phyloP scores from a whole-genome alignment of 2,329 filamentous ascomycete species.

The Fusarium brevicatenulatum region DNA sequence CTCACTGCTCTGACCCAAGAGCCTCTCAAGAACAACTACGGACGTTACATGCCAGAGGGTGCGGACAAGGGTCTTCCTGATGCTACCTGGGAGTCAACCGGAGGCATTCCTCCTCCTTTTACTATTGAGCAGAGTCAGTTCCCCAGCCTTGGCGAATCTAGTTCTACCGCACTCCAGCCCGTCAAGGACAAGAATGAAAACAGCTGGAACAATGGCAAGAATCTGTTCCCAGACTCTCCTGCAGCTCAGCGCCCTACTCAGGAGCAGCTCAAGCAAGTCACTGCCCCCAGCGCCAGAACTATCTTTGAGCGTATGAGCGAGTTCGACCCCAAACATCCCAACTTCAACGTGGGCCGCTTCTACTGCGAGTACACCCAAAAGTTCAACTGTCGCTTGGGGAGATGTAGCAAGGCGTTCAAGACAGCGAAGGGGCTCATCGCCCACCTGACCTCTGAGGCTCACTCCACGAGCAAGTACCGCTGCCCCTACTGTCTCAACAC shows the following conservation, averaged over 20 bases:
- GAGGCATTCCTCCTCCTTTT: slow-evolving; percentile 7
- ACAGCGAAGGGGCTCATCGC: slow-evolving; percentile 45
- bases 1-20: slow-evolving; percentile 44
- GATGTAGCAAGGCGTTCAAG: slow-evolving; percentile 61
- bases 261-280: slow-evolving; percentile 30
- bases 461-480: slow-evolving; percentile 48
- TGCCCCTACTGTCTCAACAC: slow-evolving; percentile 58
- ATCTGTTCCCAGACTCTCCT: slow-evolving; percentile 42
- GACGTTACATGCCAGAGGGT: slow-evolving; percentile 39
- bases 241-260: slow-evolving; percentile 30
- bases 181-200: slow-evolving; percentile 15
- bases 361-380: slow-evolving; percentile 52
- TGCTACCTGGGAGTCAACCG: neutral
- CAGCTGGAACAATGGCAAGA: slow-evolving; percentile 27
- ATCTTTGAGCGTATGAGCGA: slow-evolving; percentile 36
- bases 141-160: slow-evolving; percentile 19
- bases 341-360: slow-evolving; percentile 62
- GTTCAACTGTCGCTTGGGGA: slow-evolving; percentile 64
- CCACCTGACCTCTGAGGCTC: slow-evolving; percentile 58
- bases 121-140: slow-evolving; percentile 27
- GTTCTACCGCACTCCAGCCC: neutral
- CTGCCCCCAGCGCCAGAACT: slow-evolving; percentile 19
- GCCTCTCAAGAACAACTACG: slow-evolving; percentile 45
- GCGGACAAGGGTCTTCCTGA: neutral
- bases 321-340: slow-evolving; percentile 57